Evolutionary conservation across 805 yeast genomes (phyloP), one percentile per base, ranked within the genome.

Genomic region (Candida hispaniensis): DNA sequence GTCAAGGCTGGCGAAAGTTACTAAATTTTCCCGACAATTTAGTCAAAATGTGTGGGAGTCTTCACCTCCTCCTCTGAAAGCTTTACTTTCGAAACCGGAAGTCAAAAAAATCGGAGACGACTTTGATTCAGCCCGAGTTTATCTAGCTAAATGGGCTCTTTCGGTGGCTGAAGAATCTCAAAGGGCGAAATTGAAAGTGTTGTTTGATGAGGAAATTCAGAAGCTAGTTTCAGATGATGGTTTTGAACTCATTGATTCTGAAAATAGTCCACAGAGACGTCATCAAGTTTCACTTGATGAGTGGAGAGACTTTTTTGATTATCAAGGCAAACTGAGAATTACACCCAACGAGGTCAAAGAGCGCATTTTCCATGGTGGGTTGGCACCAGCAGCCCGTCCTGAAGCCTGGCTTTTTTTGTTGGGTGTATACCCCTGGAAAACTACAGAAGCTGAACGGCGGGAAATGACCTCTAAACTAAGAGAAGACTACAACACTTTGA

Each of bases 81-180:
- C 69, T 34, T 55, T 79, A 42, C 61, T 88, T 26, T 67, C 63
- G 39, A 75, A 76, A 44, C 91, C 94, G 0, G 93, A 82, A 47
- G 93, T 88, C 8, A 69, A 67, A 47, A 71, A 67, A 39, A 71
- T 88, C 15, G 81, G 91, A 40, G 80, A 82, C 44, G 97, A 88
- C 43, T 91, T 86, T 52, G 97, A 86, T 50, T 75, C 88, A 34
- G 97, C 97, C 0, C 69, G 86, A 36, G 79, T 85, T 4, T 88
- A 83, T 54, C 63, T 88, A 41, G 97, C 97, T 4, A 86, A 85
- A 59, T 91, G 97, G 97, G 96, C 97, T 0, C 68, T 82, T 47
- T 82, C 82, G 17, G 91, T 91, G 7, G 91, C 88, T 47, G 86
- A 85, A 47, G 93, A 88, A 54, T 91, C 94, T 2, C 85, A 74